These are phyloP conservation scores for Sordaria brevicollis DNA, from an alignment of 495 filamentous ascomycete genomes.

Conservation along the genomic window DNA sequence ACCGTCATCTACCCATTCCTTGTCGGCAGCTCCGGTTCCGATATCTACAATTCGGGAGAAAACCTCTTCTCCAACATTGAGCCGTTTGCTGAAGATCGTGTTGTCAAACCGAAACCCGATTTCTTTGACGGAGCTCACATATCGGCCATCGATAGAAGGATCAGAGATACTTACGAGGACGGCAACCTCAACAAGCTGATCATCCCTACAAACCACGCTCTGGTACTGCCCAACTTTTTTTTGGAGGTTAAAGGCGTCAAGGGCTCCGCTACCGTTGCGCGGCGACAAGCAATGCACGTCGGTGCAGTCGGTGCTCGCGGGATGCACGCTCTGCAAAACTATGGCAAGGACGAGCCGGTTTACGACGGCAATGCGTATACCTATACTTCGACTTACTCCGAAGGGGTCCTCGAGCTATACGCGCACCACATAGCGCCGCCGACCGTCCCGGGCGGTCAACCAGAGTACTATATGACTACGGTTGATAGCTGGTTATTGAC, in stretches of 20 bases:
- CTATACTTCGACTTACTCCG: slow-evolving; percentile 30
- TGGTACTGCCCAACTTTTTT: slow-evolving; percentile 33
- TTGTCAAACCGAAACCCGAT: slow-evolving; percentile 18
- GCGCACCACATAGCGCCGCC: slow-evolving; percentile 24
- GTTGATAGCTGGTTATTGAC: too few relatives aligned
- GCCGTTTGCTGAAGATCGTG: not conserved
- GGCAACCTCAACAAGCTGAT: slow-evolving; percentile 13
- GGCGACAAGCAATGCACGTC: slow-evolving; percentile 31
- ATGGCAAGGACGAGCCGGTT: slow-evolving; percentile 16
- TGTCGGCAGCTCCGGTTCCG: not conserved
- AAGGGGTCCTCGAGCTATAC: slow-evolving; percentile 24
- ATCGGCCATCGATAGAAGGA: slow-evolving; percentile 1
- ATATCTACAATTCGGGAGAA: too few relatives aligned
- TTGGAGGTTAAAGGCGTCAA: slow-evolving; percentile 27
- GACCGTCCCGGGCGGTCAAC: slow-evolving; percentile 11
- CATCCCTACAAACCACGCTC: slow-evolving; percentile 28
- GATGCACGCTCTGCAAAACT: slow-evolving; percentile 34
- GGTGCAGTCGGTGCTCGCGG: slow-evolving; percentile 36
- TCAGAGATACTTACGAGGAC: slow-evolving; percentile 1
- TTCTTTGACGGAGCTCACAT: slow-evolving; percentile 25
- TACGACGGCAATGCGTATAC: slow-evolving; percentile 30
- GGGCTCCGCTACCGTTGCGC: slow-evolving; percentile 21
- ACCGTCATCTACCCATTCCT: slow-evolving; percentile 10
- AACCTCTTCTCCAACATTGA: slow-evolving; percentile 5
- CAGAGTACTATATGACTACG: slow-evolving; percentile 33